A percentile compares a stretch with the other conserved stretches of the same genome.
Conservation (phyloP, 2,329 filamentous ascomycete species). For the Aspergillus piperis region DNA sequence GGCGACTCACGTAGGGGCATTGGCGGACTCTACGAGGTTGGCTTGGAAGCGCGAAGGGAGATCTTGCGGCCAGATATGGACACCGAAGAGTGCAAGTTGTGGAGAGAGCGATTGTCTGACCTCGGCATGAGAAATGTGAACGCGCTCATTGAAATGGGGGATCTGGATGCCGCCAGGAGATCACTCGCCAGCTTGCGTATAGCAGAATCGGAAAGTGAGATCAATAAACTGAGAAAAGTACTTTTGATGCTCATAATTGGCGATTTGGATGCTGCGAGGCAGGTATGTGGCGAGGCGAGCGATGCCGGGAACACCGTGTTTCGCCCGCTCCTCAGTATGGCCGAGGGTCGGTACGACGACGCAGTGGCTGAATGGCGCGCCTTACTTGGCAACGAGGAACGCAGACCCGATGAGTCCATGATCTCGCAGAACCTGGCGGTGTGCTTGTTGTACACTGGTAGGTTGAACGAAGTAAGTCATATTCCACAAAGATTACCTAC, state of each 20-base stretch:
- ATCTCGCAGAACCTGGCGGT: constrained; percentile 81
- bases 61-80: constrained; percentile 55
- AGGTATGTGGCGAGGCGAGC: constrained; percentile 47
- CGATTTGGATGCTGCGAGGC: constrained; percentile 67
- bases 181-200: constrained; percentile 65
- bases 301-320: constrained; percentile 45
- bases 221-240: constrained; percentile 48
- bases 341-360: constrained; percentile 69
- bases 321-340: constrained; percentile 72
- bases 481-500: neutral
- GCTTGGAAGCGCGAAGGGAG: constrained; percentile 69
- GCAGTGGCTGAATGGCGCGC: constrained; percentile 64
- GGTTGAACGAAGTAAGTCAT: constrained; percentile 65
- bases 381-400: constrained; percentile 51
- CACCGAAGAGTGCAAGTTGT: constrained; percentile 61
- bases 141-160: constrained; percentile 67
- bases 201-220: constrained; percentile 31
- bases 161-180: constrained; percentile 74
- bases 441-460: constrained; percentile 77
- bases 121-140: constrained; percentile 67
- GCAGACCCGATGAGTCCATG: constrained; percentile 62
- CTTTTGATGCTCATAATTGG: constrained; percentile 79
- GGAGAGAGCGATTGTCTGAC: constrained; percentile 72
- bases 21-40: constrained; percentile 88
- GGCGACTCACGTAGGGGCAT: constrained; percentile 81